Evolutionary conservation across 73 alveolate species (phyloP), one percentile per base, ranked within the genome.

Genomic region (Symbiodinium natans): DNA sequence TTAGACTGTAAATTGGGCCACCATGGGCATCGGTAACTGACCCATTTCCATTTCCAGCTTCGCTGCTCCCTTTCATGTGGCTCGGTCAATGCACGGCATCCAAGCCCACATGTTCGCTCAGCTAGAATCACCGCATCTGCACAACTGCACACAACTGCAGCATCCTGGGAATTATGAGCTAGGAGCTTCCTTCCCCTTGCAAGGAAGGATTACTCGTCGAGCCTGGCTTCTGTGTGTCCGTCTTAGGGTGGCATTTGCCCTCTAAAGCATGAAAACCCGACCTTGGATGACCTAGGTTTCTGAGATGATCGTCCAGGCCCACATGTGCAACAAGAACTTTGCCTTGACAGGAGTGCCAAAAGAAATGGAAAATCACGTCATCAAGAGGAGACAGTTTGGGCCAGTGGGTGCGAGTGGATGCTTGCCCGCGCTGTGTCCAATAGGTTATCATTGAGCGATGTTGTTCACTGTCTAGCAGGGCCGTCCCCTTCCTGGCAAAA

Each of bases 271-370:
- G 9, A 56, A 56, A 29, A 63, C 77, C 13, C 25, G 15, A 63
- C 7, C 77, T 63, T 25, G 77, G 36, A 63, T 52, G 68, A 52
- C n/a, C n/a, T n/a, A n/a, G n/a, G n/a, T n/a, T n/a, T n/a, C n/a
- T n/a, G 13, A 46, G 59, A 9, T 9, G 21, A 46, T 46, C 59
- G 59, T 46, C 59, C 59, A 46, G 59, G 59, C 59, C 13, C 59
- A 13, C 59, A 13, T 9, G 39, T 63, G 13, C 77, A 25, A 63
- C 77, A 63, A 63, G 77, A 63, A 29, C 38, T 63, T 63, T 63
- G 77, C 77, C 77, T 63, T 63, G 59, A 46, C 31, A 21, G 77
- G 31, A 63, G 77, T 63, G 77, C n/a, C 77, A 63, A 63, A 63
- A 63, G 77, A 34, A 63, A 7, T 63, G 77, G 77, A 63, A 63